phyloP scores from a whole-genome alignment of 1,284 basidiomycete genomes.

The Athelia psychrophila region DNA sequence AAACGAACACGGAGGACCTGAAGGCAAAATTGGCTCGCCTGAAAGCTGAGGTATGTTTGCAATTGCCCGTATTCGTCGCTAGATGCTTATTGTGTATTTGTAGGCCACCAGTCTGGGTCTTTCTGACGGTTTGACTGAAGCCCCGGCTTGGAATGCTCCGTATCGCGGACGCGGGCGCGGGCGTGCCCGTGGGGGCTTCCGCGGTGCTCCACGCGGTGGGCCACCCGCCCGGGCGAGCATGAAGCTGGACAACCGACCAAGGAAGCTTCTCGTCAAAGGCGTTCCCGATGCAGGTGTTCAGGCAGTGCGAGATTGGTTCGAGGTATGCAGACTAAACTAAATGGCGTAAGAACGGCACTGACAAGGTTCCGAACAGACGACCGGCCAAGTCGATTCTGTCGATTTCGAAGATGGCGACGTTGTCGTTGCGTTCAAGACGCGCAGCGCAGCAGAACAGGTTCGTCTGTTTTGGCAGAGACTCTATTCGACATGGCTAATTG shows the following conservation, averaged over 20 bases:
- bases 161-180: constrained; percentile 66
- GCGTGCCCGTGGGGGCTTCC: constrained; percentile 55
- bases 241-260: constrained; percentile 90
- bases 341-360: constrained; percentile 5
- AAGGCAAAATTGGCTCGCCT: constrained; percentile 80
- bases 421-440: constrained; percentile 64
- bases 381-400: constrained; percentile 65
- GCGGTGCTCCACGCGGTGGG: constrained; percentile 64
- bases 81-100: not conserved
- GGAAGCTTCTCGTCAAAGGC: constrained; percentile 75
- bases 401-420: constrained; percentile 55
- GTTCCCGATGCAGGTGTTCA: constrained; percentile 52
- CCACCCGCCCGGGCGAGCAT: constrained; percentile 61
- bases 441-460: constrained; percentile 76
- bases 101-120: constrained; percentile 83
- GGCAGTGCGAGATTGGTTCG: constrained; percentile 79
- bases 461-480: constrained; percentile 3
- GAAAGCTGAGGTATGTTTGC: constrained; percentile 69
- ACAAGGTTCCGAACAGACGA: constrained; percentile 40
- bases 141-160: constrained; percentile 45
- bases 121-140: constrained; percentile 40
- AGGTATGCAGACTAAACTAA: constrained; percentile 43
- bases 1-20: constrained; percentile 69
- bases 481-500: constrained; percentile 8
- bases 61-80: not conserved